These are phyloP conservation scores for Chlorella ohadii DNA, from an alignment of 139 green algal species.

Conservation along the genomic window DNA sequence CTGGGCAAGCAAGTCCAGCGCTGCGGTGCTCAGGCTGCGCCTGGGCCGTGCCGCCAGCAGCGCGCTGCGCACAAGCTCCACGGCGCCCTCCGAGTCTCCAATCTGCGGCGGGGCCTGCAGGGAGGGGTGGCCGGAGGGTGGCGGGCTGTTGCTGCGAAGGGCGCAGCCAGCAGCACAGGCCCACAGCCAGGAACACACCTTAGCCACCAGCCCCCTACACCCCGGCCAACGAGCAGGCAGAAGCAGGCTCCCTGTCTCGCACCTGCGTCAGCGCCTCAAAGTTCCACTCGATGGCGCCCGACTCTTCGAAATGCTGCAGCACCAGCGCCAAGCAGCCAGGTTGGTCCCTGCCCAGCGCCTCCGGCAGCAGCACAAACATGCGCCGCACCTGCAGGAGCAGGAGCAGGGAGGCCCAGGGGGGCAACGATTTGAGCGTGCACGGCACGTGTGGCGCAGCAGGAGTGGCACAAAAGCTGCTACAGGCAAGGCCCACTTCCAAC, in stretches of 20 bases:
- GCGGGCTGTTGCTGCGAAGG: too few relatives aligned
- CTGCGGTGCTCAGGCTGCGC: not conserved
- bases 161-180: too few relatives aligned
- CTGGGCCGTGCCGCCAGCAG: slow-evolving; percentile 18
- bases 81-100: not conserved
- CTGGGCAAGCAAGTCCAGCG: not conserved
- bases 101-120: slow-evolving; percentile 8
- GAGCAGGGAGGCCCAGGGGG: too few relatives aligned
- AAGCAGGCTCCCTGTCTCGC: too few relatives aligned
- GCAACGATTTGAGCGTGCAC: too few relatives aligned
- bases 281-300: not conserved
- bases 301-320: not conserved
- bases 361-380: slow-evolving; percentile 29
- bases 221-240: too few relatives aligned
- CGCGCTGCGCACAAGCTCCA: slow-evolving; percentile 19
- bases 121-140: too few relatives aligned
- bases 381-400: slow-evolving; percentile 17
- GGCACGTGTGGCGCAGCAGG: too few relatives aligned
- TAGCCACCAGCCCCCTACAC: too few relatives aligned
- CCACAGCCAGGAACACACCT: too few relatives aligned
- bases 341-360: slow-evolving; percentile 23
- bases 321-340: not conserved
- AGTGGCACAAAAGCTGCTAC: too few relatives aligned
- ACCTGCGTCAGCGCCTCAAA: slow-evolving; percentile 16
- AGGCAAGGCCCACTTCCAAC: too few relatives aligned